phyloP scores from a whole-genome alignment of 768 basidiomycete species.

The Podaxis carcinomalis region DNA sequence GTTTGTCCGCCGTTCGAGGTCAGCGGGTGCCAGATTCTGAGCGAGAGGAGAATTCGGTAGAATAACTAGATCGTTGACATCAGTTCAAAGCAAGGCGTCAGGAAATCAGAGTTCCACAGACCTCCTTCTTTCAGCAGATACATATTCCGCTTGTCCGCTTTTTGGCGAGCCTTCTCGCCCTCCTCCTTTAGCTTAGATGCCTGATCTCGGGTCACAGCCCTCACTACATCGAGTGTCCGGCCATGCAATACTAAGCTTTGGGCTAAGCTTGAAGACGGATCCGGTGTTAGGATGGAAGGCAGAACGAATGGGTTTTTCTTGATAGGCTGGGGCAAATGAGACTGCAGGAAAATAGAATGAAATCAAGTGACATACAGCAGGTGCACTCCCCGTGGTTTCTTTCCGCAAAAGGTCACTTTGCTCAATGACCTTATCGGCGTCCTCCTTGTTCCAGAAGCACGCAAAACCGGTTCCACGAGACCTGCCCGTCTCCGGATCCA shows the following conservation, averaged over 20 bases:
- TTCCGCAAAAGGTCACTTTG: conserved; percentile 70
- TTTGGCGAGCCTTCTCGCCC: conserved; percentile 78
- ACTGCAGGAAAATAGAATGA: background rate
- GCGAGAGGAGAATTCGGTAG: conserved; percentile 85
- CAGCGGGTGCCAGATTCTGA: conserved; percentile 58
- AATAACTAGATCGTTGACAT: conserved; percentile 55
- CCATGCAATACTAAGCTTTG: conserved; percentile 87
- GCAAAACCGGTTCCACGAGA: conserved; percentile 95
- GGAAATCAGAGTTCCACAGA: conserved; percentile 28
- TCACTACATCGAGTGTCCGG: conserved; percentile 84
- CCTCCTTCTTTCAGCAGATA: conserved; percentile 97
- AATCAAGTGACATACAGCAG: conserved; percentile 21
- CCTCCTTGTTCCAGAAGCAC: conserved; percentile 92
- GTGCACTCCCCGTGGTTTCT: conserved; percentile 51
- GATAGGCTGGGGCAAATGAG: conserved; percentile 27
- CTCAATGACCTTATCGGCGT: conserved; percentile 80
- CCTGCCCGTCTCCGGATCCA: conserved; percentile 78
- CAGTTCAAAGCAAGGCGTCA: background rate
- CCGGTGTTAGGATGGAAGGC: conserved; percentile 88
- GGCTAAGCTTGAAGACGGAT: conserved; percentile 84
- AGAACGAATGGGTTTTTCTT: conserved; percentile 84
- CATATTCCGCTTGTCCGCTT: conserved; percentile 92
- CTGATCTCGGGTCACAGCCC: conserved; percentile 87
- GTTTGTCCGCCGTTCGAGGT: conserved; percentile 79
- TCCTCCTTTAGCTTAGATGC: conserved; percentile 87